Evolutionary conservation across 202 grass and related monocot species (phyloP).

Genomic region (Bolboschoenoplectus hybrid): DNA sequence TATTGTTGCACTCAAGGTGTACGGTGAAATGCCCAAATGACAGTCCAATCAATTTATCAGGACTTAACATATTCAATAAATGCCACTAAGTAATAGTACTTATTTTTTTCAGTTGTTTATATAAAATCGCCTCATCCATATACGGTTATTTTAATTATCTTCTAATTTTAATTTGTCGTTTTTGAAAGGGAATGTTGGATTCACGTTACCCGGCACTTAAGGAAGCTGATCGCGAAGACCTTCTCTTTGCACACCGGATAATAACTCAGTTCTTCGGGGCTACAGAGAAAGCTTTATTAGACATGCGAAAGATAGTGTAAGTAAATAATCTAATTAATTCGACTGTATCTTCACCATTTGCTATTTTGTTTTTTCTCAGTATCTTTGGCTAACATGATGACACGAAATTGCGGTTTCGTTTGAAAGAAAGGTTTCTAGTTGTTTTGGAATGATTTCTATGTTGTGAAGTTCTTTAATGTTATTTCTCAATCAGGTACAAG

Average conservation of each 20-base stretch:
- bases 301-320: constrained; percentile 23
- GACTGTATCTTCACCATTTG: not conserved
- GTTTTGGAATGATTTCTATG: not conserved
- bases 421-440: not conserved
- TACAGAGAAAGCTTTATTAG: not conserved
- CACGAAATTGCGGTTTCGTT: not conserved
- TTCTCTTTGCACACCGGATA: constrained; percentile 3
- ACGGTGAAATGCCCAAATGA: not conserved
- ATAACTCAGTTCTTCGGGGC: not conserved
- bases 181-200: constrained; percentile 25
- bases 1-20: not conserved
- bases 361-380: constrained; percentile 6
- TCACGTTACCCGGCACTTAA: constrained; percentile 20
- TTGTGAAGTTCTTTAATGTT: not conserved
- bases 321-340: constrained; percentile 22
- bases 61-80: constrained; percentile 4
- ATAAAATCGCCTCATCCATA: not conserved
- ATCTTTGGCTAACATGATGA: not conserved
- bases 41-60: not conserved
- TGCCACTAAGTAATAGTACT: not conserved
- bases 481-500: constrained; percentile 1
- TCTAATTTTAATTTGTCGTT: not conserved
- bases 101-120: not conserved
- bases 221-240: constrained; percentile 18
- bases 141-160: not conserved